These are phyloP conservation scores for Wakefieldia striispora DNA, from an alignment of 768 basidiomycete genomes.

Conservation along the genomic window DNA sequence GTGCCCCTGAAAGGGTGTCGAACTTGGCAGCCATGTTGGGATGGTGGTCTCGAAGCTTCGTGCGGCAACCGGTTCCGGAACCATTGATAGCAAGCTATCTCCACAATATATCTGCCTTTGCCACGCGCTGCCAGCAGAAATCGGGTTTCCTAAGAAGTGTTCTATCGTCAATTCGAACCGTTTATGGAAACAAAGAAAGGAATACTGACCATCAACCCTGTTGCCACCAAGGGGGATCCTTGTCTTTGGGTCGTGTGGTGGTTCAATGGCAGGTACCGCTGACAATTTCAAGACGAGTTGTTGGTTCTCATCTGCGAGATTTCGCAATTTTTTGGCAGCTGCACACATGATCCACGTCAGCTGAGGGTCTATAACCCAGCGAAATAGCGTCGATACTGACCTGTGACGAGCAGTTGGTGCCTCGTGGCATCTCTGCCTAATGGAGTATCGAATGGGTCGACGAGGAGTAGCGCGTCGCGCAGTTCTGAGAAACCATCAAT, in stretches of 20 bases:
- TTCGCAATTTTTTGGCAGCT: constrained; percentile 51
- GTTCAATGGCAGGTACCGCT: constrained; percentile 1
- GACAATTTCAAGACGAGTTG: constrained; percentile 14
- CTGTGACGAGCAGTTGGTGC: constrained; percentile 27
- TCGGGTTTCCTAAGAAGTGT: constrained; percentile 7
- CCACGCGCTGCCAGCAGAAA: constrained; percentile 1
- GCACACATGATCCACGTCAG: constrained; percentile 6
- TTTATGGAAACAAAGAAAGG: background rate
- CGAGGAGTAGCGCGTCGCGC: constrained; percentile 21
- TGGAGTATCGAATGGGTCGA: constrained; percentile 25
- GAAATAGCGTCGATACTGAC: constrained; percentile 8
- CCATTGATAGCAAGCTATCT: constrained; percentile 5
- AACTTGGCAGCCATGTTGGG: constrained; percentile 8
- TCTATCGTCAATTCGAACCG: background rate
- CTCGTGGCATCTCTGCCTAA: constrained; percentile 28
- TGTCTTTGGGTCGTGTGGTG: background rate
- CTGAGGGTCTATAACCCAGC: background rate
- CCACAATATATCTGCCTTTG: constrained; percentile 1
- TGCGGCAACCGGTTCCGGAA: constrained; percentile 1
- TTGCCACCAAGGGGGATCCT: background rate
- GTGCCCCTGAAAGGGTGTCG: background rate
- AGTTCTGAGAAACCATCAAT: constrained; percentile 32
- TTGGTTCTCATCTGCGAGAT: constrained; percentile 26
- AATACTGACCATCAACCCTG: constrained; percentile 10
- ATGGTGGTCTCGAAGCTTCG: constrained; percentile 1